A percentile compares a stretch with the other conserved stretches of the same genome.
Conservation (phyloP, 441 rosid species). For the Syzygium malaccense region DNA sequence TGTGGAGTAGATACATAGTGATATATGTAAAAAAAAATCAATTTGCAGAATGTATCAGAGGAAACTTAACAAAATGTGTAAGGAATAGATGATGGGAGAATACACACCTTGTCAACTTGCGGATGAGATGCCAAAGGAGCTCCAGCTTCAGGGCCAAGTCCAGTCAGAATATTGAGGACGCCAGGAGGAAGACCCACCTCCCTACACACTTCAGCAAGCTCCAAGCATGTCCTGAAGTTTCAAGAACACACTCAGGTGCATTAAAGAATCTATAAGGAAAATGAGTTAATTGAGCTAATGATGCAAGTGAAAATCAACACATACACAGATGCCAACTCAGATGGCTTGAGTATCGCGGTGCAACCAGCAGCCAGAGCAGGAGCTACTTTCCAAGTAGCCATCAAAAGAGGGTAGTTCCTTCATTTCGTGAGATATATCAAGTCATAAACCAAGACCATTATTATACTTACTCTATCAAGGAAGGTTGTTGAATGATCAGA, state of each 20-base stretch:
- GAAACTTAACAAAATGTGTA: conserved; percentile 9
- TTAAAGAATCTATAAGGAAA: conserved; percentile 3
- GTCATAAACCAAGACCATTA: neutral
- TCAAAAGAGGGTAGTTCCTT: conserved; percentile 95
- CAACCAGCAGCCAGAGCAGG: conserved; percentile 99
- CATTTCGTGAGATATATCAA: conserved; percentile 21
- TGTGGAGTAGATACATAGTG: neutral
- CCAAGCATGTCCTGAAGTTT: conserved; percentile 85
- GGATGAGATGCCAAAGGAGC: conserved; percentile 95
- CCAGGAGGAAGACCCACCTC: conserved; percentile 97
- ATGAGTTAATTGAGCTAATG: neutral
- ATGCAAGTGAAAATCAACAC: conserved; percentile 10
- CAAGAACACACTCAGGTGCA: neutral
- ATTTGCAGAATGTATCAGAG: neutral
- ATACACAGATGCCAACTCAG: conserved; percentile 87
- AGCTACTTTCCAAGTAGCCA: conserved; percentile 99
- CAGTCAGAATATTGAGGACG: conserved; percentile 86
- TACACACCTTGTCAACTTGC: conserved; percentile 80
- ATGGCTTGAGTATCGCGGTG: conserved; percentile 88
- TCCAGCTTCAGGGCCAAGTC: conserved; percentile 96
- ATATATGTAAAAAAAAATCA: neutral
- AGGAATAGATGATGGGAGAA: conserved; percentile 1
- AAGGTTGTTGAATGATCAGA: neutral
- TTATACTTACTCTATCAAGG: neutral
- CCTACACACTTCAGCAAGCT: conserved; percentile 83